phyloP scores from a whole-genome alignment of 176 grass and related monocot genomes.

The Rhynchospora tenuis region DNA sequence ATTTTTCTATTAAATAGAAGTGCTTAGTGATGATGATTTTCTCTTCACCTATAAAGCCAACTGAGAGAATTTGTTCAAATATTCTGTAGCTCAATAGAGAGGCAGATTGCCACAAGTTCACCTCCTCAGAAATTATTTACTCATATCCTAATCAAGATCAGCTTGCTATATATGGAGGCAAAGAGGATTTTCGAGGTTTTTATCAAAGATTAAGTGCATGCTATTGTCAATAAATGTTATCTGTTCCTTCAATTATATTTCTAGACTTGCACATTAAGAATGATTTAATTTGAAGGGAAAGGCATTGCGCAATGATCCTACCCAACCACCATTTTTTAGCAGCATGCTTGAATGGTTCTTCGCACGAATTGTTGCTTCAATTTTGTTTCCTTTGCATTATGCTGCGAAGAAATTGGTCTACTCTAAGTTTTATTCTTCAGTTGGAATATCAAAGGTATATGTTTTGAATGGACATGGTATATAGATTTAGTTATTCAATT shows the following conservation, averaged over 20 bases:
- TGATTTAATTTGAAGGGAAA: slow-evolving; percentile 40
- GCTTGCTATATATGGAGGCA: slow-evolving; percentile 82
- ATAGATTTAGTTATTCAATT: no score
- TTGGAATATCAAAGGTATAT: slow-evolving; percentile 76
- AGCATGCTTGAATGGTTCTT: slow-evolving; percentile 50
- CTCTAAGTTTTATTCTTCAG: slow-evolving; percentile 63
- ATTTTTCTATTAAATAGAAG: background rate
- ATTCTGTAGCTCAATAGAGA: slow-evolving; percentile 64
- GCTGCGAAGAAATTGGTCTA: slow-evolving; percentile 63
- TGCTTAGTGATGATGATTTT: no score
- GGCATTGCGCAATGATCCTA: slow-evolving; percentile 41
- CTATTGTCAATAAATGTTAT: background rate
- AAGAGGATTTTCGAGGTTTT: slow-evolving; percentile 69
- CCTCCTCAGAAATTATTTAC: slow-evolving; percentile 45
- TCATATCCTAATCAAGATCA: slow-evolving; percentile 65
- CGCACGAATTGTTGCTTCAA: slow-evolving; percentile 46
- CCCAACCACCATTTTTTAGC: slow-evolving; percentile 28
- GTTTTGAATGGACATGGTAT: background rate
- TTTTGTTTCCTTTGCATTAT: slow-evolving; percentile 85
- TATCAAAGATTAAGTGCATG: background rate
- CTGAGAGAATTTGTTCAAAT: no score
- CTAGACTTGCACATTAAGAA: background rate
- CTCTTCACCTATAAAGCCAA: no score
- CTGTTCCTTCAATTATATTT: background rate
- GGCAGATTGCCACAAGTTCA: slow-evolving; percentile 60